These are phyloP conservation scores for Pseudonectria buxi DNA, from an alignment of 2,329 filamentous ascomycete species.

Conservation along the genomic window DNA sequence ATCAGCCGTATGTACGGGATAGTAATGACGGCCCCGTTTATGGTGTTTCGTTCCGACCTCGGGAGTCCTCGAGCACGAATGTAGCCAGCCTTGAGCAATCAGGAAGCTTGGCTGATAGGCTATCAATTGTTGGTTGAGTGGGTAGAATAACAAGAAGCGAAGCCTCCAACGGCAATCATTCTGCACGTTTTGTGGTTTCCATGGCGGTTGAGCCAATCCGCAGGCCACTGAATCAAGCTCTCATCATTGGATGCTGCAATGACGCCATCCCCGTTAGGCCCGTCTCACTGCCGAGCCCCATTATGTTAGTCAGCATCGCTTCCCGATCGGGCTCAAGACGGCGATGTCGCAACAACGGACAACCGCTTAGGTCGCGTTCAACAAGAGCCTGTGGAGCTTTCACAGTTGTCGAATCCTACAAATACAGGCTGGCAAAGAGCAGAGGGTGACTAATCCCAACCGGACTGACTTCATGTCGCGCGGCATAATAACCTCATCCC, in stretches of 20 bases:
- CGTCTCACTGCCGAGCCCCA: slow-evolving; percentile 4
- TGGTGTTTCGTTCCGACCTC: too few relatives aligned
- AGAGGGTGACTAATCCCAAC: slow-evolving; percentile 7
- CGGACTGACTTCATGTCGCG: slow-evolving; percentile 18
- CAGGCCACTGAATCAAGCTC: slow-evolving; percentile 7
- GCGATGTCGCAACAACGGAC: slow-evolving; percentile 19
- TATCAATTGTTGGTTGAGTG: too few relatives aligned
- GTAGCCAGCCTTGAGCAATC: too few relatives aligned
- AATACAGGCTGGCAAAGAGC: background rate
- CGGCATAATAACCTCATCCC: slow-evolving; percentile 18
- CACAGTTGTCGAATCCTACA: slow-evolving; percentile 4
- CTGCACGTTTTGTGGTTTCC: background rate
- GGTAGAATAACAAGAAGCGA: slow-evolving; percentile 1
- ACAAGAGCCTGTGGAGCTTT: slow-evolving; percentile 5
- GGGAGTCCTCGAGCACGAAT: background rate
- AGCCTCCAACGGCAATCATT: background rate
- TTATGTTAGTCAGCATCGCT: slow-evolving; percentile 17
- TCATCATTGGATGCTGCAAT: slow-evolving; percentile 18
- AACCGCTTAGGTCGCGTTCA: slow-evolving; percentile 1
- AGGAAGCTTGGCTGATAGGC: too few relatives aligned
- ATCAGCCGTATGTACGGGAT: background rate
- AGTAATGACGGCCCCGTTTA: too few relatives aligned
- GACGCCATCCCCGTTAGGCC: slow-evolving; percentile 14
- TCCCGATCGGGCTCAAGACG: slow-evolving; percentile 8
- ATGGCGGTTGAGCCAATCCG: slow-evolving; percentile 15